Percentiles rank a stretch among this genome's conserved stretches.
Conservation (phyloP, 164 flowering plant species). For the Annona squamosa region DNA sequence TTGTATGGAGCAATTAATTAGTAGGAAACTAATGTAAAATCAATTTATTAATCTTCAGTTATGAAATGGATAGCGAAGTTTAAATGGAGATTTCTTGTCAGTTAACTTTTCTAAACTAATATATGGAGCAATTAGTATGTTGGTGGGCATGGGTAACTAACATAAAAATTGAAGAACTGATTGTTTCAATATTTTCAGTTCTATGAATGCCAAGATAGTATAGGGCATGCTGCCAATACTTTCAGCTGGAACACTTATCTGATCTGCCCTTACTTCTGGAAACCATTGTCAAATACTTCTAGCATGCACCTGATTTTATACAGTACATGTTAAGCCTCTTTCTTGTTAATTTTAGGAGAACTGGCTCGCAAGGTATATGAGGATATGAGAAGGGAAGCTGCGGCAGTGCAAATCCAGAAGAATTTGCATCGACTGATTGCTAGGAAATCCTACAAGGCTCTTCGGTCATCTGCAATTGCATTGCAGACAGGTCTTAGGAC, state of each 20-base stretch:
- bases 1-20: too few species aligned
- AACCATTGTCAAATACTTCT: constrained; percentile 4
- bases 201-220: too few species aligned
- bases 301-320: background rate
- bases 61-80: too few species aligned
- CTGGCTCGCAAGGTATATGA: constrained; percentile 67
- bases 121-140: too few species aligned
- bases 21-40: too few species aligned
- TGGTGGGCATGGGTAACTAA: too few species aligned
- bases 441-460: constrained; percentile 40
- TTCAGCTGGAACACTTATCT: background rate
- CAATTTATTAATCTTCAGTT: too few species aligned
- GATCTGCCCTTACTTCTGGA: background rate
- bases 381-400: constrained; percentile 67
- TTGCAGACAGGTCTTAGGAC: constrained; percentile 90
- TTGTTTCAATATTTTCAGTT: too few species aligned
- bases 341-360: constrained; percentile 37
- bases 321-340: background rate
- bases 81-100: too few species aligned
- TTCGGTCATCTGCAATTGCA: constrained; percentile 51
- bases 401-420: constrained; percentile 81
- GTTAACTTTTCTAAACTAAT: too few species aligned
- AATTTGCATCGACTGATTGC: constrained; percentile 50
- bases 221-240: background rate
- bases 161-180: too few species aligned